These are phyloP conservation scores for Porcisia deanei DNA, from an alignment of 208 protist genomes.

Conservation along the genomic window DNA sequence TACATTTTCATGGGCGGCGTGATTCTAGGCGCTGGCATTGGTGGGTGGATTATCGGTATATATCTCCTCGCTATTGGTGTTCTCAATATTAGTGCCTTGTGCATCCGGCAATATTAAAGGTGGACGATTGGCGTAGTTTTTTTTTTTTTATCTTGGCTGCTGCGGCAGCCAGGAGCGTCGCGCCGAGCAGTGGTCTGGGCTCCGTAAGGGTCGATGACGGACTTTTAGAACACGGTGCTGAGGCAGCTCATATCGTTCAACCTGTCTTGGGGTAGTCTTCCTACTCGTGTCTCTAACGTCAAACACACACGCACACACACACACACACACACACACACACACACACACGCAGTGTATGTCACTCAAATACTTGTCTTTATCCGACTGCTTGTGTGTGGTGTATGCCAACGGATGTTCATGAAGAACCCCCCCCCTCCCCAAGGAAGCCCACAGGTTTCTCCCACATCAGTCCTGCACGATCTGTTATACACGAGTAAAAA, in stretches of 20 bases:
- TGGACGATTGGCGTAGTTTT: background rate
- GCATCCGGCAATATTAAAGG: constrained; percentile 11
- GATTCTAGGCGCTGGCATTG: constrained; percentile 47
- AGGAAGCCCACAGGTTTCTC: too few relatives aligned
- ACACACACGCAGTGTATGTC: background rate
- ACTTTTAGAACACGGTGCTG: background rate
- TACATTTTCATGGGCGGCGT: constrained; percentile 81
- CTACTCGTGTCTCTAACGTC: background rate
- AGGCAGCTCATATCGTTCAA: background rate
- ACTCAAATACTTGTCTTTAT: background rate
- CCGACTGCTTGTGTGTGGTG: background rate
- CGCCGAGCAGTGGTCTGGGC: too few relatives aligned
- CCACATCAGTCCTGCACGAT: too few relatives aligned
- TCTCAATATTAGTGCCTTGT: constrained; percentile 46
- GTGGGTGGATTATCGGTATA: constrained; percentile 60
- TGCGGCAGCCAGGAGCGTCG: background rate
- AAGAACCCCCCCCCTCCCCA: too few relatives aligned
- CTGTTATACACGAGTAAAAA: too few relatives aligned
- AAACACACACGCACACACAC: background rate
- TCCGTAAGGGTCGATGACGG: background rate
- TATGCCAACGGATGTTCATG: background rate
- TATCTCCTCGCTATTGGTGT: constrained; percentile 58
- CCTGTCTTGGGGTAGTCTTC: background rate
- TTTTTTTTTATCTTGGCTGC: background rate
- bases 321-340: background rate